Percentiles rank a stretch among this genome's conserved stretches.
Conservation (phyloP, 192 early-diverging fungal species). For the Coemansia biformis region DNA sequence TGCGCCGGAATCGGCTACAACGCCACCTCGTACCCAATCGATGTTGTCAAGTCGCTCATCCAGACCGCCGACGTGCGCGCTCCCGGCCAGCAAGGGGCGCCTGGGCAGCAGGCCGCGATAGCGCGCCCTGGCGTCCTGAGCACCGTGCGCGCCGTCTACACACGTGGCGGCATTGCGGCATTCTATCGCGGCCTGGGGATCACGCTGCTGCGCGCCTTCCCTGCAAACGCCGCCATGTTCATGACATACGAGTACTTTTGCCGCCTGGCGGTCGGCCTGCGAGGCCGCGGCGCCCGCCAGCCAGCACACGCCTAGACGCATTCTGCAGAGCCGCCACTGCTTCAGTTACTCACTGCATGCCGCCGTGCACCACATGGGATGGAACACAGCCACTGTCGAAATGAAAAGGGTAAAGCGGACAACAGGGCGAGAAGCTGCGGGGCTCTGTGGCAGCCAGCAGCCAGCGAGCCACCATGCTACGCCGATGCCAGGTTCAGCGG, state of each 20-base stretch:
- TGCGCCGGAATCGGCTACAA: constrained; percentile 89
- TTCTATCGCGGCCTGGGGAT: constrained; percentile 95
- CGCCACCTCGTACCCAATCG: constrained; percentile 81
- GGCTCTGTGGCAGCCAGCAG: too few relatives aligned
- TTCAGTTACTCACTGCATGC: too few relatives aligned
- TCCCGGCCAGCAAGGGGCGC: too few relatives aligned
- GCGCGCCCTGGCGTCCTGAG: constrained; percentile 50
- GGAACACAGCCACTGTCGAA: constrained; percentile 2
- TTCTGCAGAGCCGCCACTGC: too few relatives aligned
- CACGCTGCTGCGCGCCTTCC: constrained; percentile 80
- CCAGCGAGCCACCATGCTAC: too few relatives aligned
- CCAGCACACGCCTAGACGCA: too few relatives aligned
- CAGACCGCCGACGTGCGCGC: constrained; percentile 72
- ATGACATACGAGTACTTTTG: constrained; percentile 80
- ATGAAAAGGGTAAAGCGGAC: constrained; percentile 11
- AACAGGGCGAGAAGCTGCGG: too few relatives aligned
- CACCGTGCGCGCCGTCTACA: constrained; percentile 66
- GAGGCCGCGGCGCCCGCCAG: too few relatives aligned
- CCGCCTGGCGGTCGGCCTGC: constrained; percentile 23
- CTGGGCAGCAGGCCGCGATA: too few relatives aligned
- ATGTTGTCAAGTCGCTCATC: constrained; percentile 89
- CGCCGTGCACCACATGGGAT: too few relatives aligned
- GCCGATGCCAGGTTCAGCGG: constrained; percentile 17
- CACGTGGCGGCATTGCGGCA: constrained; percentile 68
- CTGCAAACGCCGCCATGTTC: constrained; percentile 94